Percentiles rank a stretch among this genome's conserved stretches.
These are phyloP conservation scores for Syncephalis fuscata DNA, from an alignment of 371 early-diverging fungal genomes.

Conservation along the genomic window DNA sequence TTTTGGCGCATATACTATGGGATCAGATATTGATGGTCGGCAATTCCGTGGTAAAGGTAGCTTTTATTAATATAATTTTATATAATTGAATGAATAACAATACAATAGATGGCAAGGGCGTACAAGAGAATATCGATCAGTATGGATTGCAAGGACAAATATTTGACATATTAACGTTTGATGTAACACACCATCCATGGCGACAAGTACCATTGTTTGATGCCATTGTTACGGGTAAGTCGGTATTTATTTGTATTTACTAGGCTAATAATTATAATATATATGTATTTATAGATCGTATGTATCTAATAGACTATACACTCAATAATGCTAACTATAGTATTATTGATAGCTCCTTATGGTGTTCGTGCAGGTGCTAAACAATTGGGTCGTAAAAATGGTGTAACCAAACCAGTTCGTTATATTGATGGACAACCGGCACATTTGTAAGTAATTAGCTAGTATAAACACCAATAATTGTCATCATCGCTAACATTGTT, in stretches of 20 bases:
- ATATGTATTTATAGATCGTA: constrained; percentile 6
- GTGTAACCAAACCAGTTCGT: constrained; percentile 26
- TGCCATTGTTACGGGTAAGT: constrained; percentile 60
- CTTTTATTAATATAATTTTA: not conserved
- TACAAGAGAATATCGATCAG: constrained; percentile 57
- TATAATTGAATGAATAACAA: not conserved
- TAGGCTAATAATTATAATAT: constrained; percentile 1
- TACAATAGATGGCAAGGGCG: not conserved
- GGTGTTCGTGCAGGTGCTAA: constrained; percentile 97
- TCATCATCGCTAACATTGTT: not conserved
- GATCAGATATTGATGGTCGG: constrained; percentile 93
- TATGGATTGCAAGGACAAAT: constrained; percentile 58
- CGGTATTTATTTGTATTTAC: constrained; percentile 2
- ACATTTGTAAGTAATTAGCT: constrained; percentile 26
- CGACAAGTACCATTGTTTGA: constrained; percentile 53
- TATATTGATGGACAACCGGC: constrained; percentile 44
- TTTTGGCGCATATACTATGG: constrained; percentile 83
- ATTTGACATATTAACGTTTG: constrained; percentile 70
- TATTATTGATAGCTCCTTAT: constrained; percentile 62
- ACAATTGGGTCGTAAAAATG: constrained; percentile 56
- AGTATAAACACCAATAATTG: not conserved
- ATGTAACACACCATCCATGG: constrained; percentile 84
- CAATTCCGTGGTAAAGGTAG: constrained; percentile 86
- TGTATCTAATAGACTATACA: not conserved
- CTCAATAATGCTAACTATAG: not conserved